These are phyloP conservation scores for Penicillium sp. DNA, from an alignment of 2,329 filamentous ascomycete species.

Conservation along the genomic window DNA sequence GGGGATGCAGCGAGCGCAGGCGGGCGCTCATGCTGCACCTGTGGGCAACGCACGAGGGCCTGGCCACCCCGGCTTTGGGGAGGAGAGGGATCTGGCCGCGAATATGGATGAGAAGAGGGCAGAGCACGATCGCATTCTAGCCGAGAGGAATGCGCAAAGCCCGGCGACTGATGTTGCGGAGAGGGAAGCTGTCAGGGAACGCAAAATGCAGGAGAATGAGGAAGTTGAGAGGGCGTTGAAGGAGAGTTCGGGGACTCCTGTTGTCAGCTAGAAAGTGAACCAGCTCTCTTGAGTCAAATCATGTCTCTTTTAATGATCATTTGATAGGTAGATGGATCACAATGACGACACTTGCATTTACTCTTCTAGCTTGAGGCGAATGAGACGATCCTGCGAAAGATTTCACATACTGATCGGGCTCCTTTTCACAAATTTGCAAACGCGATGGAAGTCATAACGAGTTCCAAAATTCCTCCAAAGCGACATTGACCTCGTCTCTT, in stretches of 20 bases:
- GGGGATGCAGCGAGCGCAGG: slow-evolving; percentile 21
- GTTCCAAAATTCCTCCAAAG: slow-evolving; percentile 15
- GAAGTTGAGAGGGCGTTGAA: slow-evolving; percentile 26
- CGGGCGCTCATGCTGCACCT: slow-evolving; percentile 31
- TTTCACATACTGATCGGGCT: too few relatives aligned
- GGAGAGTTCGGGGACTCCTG: slow-evolving; percentile 23
- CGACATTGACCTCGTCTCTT: slow-evolving; percentile 18
- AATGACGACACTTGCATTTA: too few relatives aligned
- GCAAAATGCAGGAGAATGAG: slow-evolving; percentile 24
- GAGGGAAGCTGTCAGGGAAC: slow-evolving; percentile 21
- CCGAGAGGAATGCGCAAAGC: slow-evolving; percentile 20
- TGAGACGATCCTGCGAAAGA: too few relatives aligned
- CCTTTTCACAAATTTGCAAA: too few relatives aligned
- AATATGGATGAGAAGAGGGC: slow-evolving; percentile 31
- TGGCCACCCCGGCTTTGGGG: slow-evolving; percentile 28
- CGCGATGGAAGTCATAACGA: neutral
- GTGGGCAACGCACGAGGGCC: slow-evolving; percentile 27
- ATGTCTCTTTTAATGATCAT: neutral
- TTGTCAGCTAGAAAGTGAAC: slow-evolving; percentile 13
- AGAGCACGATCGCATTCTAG: slow-evolving; percentile 30
- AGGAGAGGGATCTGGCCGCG: slow-evolving; percentile 26
- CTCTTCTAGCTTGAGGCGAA: too few relatives aligned
- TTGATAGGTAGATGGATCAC: too few relatives aligned
- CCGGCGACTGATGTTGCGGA: slow-evolving; percentile 19
- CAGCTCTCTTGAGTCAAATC: too few relatives aligned